Percentiles rank a stretch among this genome's conserved stretches.
Conservation (phyloP, 2,329 filamentous ascomycete species). For the Juglanconis oblonga region DNA sequence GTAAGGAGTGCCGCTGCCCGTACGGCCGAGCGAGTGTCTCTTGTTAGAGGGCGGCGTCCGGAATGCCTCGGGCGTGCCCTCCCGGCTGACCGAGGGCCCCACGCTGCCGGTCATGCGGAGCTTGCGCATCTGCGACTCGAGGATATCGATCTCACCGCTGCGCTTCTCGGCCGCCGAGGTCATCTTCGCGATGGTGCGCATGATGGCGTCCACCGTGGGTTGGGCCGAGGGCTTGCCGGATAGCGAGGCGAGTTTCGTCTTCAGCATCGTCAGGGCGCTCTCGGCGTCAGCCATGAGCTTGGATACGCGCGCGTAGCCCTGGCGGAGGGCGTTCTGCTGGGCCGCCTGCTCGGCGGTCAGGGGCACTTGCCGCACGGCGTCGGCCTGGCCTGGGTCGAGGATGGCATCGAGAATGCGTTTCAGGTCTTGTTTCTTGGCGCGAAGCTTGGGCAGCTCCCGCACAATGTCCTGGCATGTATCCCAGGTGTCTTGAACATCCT, state of each 20-base stretch:
- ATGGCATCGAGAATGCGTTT: constrained; percentile 70
- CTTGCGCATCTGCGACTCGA: constrained; percentile 80
- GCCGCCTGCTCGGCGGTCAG: constrained; percentile 81
- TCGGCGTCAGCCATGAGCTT: constrained; percentile 75
- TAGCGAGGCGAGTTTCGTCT: constrained; percentile 68
- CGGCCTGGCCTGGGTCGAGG: constrained; percentile 64
- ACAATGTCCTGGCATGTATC: constrained; percentile 64
- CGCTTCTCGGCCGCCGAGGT: constrained; percentile 88
- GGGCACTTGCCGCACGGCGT: constrained; percentile 66
- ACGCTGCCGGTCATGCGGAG: constrained; percentile 24
- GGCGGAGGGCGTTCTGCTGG: constrained; percentile 79
- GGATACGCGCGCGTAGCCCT: constrained; percentile 70
- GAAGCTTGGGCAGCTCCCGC: constrained; percentile 68
- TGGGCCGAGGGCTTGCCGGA: constrained; percentile 50
- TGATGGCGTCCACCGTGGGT: constrained; percentile 88
- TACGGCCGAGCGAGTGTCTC: constrained; percentile 33
- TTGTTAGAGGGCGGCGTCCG: constrained; percentile 30
- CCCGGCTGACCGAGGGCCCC: constrained; percentile 30
- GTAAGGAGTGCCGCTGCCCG: constrained; percentile 31
- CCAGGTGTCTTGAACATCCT: constrained; percentile 66
- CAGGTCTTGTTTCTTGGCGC: constrained; percentile 74
- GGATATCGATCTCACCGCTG: constrained; percentile 83
- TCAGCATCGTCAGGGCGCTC: constrained; percentile 74
- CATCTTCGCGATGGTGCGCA: constrained; percentile 89
- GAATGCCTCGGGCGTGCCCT: constrained; percentile 39